Evolutionary conservation across 2,329 filamentous ascomycete species (phyloP), one percentile per base, ranked within the genome.

Genomic region (Trichoderma oligosporum): DNA sequence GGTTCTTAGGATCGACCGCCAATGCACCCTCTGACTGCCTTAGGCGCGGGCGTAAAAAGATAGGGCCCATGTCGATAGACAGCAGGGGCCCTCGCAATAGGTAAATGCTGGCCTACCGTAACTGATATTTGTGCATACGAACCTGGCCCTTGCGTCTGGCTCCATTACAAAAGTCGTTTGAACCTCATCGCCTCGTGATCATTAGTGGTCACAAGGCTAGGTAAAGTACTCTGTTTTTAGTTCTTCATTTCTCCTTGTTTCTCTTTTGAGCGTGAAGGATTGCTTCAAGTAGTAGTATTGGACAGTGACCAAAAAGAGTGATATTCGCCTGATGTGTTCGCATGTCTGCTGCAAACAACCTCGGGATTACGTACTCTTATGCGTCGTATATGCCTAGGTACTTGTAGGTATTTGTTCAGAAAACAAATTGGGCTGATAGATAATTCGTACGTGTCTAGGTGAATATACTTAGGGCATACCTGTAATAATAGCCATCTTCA

Each of bases 21-120:
- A 57, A 57, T 57, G 55, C 55, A 57, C 29, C 27, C 39, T 44
- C 35, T 47, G 46, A 35, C 55, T 57, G n/a, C n/a, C n/a, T n/a
- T n/a, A 45, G 47, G 41, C 55, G 55, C 55, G 45, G 55, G 55
- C 55, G 55, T 45, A 51, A 22, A 39, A 29, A 46, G 24, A 25
- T 16, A 45, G n/a, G 31, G 42, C 53, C 53, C 53, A 33, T 39
- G 53, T 56, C 42, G 25, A 45, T n/a, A 14, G 22, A 29, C 24
- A 36, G 29, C 47, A 44, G 44, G 36, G 41, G 39, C 12, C 46
- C 47, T 44, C 22, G 55, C 39, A 49, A 51, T 52, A 44, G 46
- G 25, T 27, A 49, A 38, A 49, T 20, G 18, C 9, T 41, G 14
- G 38, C 9, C n/a, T n/a, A n/a, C n/a, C n/a, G 27, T 29, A 31